phyloP scores from a whole-genome alignment of 2,329 filamentous ascomycete genomes.

The Penicillium glabrum region DNA sequence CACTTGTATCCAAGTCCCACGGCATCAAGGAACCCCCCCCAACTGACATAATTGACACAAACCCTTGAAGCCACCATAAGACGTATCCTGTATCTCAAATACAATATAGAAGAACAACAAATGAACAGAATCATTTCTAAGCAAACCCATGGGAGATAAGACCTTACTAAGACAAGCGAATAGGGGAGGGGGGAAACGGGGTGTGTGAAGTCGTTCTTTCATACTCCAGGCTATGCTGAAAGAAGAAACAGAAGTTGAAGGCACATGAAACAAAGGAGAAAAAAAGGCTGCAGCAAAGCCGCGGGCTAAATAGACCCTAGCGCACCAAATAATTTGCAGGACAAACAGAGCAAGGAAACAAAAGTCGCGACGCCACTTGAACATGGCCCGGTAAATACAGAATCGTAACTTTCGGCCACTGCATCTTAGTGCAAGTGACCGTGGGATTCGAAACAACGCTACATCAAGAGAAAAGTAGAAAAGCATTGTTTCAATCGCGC shows the following conservation, averaged over 20 bases:
- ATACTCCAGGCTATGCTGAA: constrained; percentile 35
- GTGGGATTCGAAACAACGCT: constrained; percentile 9
- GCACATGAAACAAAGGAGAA: constrained; percentile 7
- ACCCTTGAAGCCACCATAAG: background rate
- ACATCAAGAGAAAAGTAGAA: background rate
- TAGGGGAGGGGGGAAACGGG: background rate
- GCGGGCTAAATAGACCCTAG: constrained; percentile 1
- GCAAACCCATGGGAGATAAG: background rate
- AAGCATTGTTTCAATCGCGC: constrained; percentile 3
- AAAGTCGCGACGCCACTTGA: background rate
- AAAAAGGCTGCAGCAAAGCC: background rate
- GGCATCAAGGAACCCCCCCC: background rate
- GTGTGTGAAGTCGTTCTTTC: constrained; percentile 29
- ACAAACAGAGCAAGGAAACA: constrained; percentile 10
- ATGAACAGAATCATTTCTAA: background rate
- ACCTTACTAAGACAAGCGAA: constrained; percentile 8
- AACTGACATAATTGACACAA: background rate
- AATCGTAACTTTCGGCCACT: constrained; percentile 1
- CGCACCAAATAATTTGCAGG: constrained; percentile 10
- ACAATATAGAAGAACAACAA: background rate
- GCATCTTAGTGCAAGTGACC: background rate
- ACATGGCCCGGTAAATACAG: constrained; percentile 1
- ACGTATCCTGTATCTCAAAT: background rate
- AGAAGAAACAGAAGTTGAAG: constrained; percentile 11
- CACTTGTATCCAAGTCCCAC: background rate